Percentiles rank a stretch among this genome's conserved stretches.
These are phyloP conservation scores for Populus tomentosa DNA, from an alignment of 441 rosid species.

Conservation along the genomic window DNA sequence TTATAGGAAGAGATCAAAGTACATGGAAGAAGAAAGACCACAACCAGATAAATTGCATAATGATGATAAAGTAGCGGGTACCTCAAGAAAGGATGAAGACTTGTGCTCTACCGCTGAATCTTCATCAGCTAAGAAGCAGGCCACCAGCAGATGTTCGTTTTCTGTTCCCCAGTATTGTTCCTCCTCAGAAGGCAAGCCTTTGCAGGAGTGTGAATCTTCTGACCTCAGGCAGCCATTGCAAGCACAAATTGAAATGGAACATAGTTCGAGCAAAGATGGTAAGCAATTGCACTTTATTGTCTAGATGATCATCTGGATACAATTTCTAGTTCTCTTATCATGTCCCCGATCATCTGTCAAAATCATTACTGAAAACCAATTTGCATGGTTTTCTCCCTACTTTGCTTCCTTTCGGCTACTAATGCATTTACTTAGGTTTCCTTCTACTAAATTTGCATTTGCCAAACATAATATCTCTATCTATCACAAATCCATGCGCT, in stretches of 20 bases:
- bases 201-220: slow-evolving; percentile 43
- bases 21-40: slow-evolving; percentile 29
- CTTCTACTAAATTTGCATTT: slow-evolving; percentile 18
- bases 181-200: slow-evolving; percentile 37
- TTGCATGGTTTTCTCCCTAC: neutral
- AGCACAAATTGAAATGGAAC: slow-evolving; percentile 32
- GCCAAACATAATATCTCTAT: slow-evolving; percentile 8
- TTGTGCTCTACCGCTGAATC: slow-evolving; percentile 72
- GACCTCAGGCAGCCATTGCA: slow-evolving; percentile 35
- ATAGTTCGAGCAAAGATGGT: slow-evolving; percentile 37
- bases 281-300: slow-evolving; percentile 11
- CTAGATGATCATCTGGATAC: neutral
- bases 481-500: neutral
- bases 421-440: neutral
- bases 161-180: slow-evolving; percentile 58
- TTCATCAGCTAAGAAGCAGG: slow-evolving; percentile 43
- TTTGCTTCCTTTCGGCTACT: neutral
- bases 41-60: slow-evolving; percentile 21
- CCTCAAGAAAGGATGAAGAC: slow-evolving; percentile 42
- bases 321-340: neutral
- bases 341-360: neutral
- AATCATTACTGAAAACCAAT: neutral
- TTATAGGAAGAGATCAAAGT: slow-evolving; percentile 45
- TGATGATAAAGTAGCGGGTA: slow-evolving; percentile 19
- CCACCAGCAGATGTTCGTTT: slow-evolving; percentile 38